Conservation (phyloP, 768 basidiomycete species). For the Calocera viscosa region DNA sequence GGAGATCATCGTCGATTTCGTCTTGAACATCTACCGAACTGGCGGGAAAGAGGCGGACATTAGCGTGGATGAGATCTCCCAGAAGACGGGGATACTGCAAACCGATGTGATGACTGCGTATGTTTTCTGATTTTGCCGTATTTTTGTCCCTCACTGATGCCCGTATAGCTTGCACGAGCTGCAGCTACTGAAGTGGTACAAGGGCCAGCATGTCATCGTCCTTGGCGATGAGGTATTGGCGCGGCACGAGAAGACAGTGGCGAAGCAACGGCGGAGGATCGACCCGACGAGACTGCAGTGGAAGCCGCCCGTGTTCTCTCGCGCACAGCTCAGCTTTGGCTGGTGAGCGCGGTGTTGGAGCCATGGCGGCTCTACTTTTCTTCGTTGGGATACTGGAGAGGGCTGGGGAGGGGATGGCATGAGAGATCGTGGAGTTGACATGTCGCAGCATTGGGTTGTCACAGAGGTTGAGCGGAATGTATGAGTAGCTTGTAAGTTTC, state of each 20-base stretch:
- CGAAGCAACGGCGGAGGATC: slow-evolving; percentile 67
- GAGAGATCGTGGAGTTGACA: too few relatives aligned
- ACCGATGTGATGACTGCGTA: slow-evolving; percentile 98
- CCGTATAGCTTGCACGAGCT: slow-evolving; percentile 71
- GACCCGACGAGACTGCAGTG: slow-evolving; percentile 69
- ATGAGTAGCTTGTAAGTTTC: too few relatives aligned
- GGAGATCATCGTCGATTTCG: slow-evolving; percentile 84
- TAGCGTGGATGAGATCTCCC: slow-evolving; percentile 93
- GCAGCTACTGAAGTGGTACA: slow-evolving; percentile 91
- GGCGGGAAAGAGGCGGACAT: slow-evolving; percentile 53
- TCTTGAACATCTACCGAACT: slow-evolving; percentile 42
- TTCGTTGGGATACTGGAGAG: too few relatives aligned
- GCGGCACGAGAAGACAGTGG: slow-evolving; percentile 71
- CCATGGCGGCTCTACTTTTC: too few relatives aligned
- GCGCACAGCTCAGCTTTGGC: slow-evolving; percentile 74
- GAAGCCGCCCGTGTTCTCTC: slow-evolving; percentile 90
- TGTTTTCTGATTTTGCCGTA: slow-evolving; percentile 27
- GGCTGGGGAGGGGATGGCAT: too few relatives aligned
- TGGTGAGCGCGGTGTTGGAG: slow-evolving; percentile 23
- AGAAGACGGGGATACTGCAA: slow-evolving; percentile 88
- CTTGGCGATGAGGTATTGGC: slow-evolving; percentile 83
- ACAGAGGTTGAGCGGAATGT: too few relatives aligned
- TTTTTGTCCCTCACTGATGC: slow-evolving; percentile 11
- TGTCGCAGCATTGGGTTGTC: too few relatives aligned
- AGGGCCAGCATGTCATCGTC: slow-evolving; percentile 86